phyloP scores from a whole-genome alignment of 2,329 filamentous ascomycete species.

The Trichoderma hamatum region DNA sequence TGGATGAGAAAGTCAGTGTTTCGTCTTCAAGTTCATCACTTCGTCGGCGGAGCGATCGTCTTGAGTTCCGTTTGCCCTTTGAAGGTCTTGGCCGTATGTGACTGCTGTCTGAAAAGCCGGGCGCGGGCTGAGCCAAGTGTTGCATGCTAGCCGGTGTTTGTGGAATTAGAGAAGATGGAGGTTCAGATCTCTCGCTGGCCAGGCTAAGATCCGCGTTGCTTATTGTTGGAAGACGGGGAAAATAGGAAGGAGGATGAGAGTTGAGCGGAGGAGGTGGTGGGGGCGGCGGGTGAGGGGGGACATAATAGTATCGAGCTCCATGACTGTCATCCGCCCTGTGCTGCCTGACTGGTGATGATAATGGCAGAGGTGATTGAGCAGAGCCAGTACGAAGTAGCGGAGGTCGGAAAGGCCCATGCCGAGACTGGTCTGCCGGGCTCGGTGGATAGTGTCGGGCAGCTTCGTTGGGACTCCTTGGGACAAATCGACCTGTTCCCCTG shows the following conservation, averaged over 20 bases:
- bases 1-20: slow-evolving; percentile 33
- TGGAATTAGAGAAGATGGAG: background rate
- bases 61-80: slow-evolving; percentile 17
- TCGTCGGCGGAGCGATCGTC: slow-evolving; percentile 4
- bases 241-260: slow-evolving; percentile 1
- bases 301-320: background rate
- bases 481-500: slow-evolving; percentile 4
- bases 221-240: background rate
- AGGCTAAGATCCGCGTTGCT: background rate
- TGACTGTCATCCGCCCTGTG: background rate
- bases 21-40: slow-evolving; percentile 29
- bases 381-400: background rate
- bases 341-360: background rate
- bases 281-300: slow-evolving; percentile 20
- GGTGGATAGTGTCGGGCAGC: slow-evolving; percentile 24
- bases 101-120: background rate
- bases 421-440: slow-evolving; percentile 8
- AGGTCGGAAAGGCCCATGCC: slow-evolving; percentile 2
- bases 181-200: background rate
- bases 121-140: slow-evolving; percentile 1
- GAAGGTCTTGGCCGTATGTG: background rate
- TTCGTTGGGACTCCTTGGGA: slow-evolving; percentile 25
- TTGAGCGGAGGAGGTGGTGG: slow-evolving; percentile 13
- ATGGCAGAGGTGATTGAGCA: background rate
- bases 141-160: background rate